Conservation (phyloP, 768 basidiomycete species). For the Pisolithus tinctorius region DNA sequence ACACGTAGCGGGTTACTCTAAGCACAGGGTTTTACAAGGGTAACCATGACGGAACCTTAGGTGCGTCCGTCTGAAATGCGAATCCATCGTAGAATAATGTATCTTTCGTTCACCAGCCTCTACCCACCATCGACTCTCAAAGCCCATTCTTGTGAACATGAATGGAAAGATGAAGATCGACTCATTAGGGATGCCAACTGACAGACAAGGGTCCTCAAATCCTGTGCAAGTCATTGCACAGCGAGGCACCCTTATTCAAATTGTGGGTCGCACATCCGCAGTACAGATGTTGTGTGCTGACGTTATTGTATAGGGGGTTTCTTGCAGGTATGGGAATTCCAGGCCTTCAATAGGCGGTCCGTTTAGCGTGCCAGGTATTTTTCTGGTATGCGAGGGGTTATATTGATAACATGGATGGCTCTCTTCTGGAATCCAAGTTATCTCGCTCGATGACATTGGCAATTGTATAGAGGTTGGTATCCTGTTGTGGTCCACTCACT, state of each 20-base stretch:
- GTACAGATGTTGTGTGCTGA: slow-evolving; percentile 2
- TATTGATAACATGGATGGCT: slow-evolving; percentile 60
- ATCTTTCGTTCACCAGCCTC: slow-evolving; percentile 5
- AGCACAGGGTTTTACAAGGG: slow-evolving; percentile 71
- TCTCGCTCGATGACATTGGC: slow-evolving; percentile 92
- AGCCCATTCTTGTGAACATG: slow-evolving; percentile 83
- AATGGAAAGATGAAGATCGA: slow-evolving; percentile 89
- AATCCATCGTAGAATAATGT: background rate
- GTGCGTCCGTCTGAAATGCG: slow-evolving; percentile 33
- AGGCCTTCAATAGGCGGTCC: background rate
- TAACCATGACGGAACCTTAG: slow-evolving; percentile 53
- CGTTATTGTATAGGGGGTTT: slow-evolving; percentile 69
- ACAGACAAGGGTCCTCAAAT: slow-evolving; percentile 19
- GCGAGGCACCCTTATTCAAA: slow-evolving; percentile 50
- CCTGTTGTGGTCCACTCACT: background rate
- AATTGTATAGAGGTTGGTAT: slow-evolving; percentile 13
- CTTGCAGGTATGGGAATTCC: slow-evolving; percentile 56
- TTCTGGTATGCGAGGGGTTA: slow-evolving; percentile 86
- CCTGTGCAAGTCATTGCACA: slow-evolving; percentile 50
- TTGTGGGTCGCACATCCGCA: slow-evolving; percentile 41
- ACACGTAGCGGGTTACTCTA: slow-evolving; percentile 40
- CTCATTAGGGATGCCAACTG: slow-evolving; percentile 60
- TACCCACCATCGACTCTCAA: slow-evolving; percentile 62
- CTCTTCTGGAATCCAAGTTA: slow-evolving; percentile 68
- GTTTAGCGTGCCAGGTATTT: slow-evolving; percentile 53